These are phyloP conservation scores for Phytophthora lateralis DNA, from an alignment of 352 stramenopile genomes.

Conservation along the genomic window DNA sequence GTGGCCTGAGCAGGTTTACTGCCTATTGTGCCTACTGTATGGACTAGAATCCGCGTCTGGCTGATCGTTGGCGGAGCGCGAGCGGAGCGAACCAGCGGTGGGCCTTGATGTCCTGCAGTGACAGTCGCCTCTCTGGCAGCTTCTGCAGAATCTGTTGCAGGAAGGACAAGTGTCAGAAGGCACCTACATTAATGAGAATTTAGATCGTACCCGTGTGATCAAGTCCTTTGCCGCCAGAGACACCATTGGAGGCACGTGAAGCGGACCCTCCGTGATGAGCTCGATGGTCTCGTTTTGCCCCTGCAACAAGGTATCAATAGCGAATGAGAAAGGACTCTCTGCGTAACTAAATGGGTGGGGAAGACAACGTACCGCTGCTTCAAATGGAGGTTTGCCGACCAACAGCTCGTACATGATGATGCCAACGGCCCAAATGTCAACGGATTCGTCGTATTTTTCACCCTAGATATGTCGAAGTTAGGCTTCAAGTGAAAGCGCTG, in stretches of 20 bases:
- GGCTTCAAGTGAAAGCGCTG: background rate
- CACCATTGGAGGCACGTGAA: conserved; percentile 70
- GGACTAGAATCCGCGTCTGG: conserved; percentile 38
- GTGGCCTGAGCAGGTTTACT: background rate
- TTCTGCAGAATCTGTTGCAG: conserved; percentile 75
- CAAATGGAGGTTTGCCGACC: conserved; percentile 97
- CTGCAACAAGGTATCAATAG: conserved; percentile 36
- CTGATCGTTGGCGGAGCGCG: conserved; percentile 48
- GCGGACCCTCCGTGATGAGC: conserved; percentile 90
- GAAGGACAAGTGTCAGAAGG: background rate
- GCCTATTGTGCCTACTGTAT: conserved; percentile 14
- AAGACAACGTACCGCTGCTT: conserved; percentile 76
- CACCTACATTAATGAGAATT: background rate
- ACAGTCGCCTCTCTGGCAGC: conserved; percentile 57
- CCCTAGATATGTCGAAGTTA: conserved; percentile 43
- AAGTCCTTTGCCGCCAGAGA: conserved; percentile 77
- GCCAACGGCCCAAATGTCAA: conserved; percentile 99
- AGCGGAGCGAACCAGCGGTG: conserved; percentile 80
- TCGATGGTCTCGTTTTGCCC: conserved; percentile 96
- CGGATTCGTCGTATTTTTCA: conserved; percentile 97
- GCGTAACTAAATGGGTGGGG: background rate
- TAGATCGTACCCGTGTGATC: conserved; percentile 55
- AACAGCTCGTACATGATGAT: conserved; percentile 99
- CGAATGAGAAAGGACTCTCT: background rate
- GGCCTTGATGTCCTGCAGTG: conserved; percentile 71